These are phyloP conservation scores for Pichia sp. DNA, from an alignment of 1,139 yeast genomes.

Conservation along the genomic window DNA sequence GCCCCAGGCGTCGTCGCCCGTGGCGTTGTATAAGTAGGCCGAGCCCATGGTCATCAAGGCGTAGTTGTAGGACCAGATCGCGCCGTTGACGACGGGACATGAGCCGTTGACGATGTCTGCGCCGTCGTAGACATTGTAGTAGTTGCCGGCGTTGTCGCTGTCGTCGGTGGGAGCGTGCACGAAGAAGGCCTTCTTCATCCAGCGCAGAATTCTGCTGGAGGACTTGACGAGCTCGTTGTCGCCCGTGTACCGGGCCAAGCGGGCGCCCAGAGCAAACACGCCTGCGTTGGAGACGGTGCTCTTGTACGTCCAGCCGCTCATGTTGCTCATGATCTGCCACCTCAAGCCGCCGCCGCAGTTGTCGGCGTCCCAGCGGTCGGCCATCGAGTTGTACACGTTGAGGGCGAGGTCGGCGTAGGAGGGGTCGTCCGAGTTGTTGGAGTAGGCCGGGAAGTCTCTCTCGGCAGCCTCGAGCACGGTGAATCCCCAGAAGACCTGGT, in stretches of 20 bases:
- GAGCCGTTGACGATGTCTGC: conserved; percentile 50
- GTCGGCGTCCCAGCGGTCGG: conserved; percentile 74
- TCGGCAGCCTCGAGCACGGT: conserved; percentile 40
- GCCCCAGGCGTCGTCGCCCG: conserved; percentile 68
- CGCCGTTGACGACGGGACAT: conserved; percentile 56
- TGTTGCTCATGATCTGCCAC: conserved; percentile 96
- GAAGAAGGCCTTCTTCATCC: conserved; percentile 57
- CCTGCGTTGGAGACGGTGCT: conserved; percentile 89
- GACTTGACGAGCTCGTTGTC: conserved; percentile 59
- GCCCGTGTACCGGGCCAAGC: conserved; percentile 79
- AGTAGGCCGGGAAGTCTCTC: conserved; percentile 75
- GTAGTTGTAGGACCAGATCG: conserved; percentile 89
- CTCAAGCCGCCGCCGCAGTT: conserved; percentile 84
- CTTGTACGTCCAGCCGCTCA: conserved; percentile 88
- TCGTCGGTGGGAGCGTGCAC: no score
- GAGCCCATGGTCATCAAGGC: conserved; percentile 77
- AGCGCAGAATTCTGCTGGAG: conserved; percentile 75
- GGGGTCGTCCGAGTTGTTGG: conserved; percentile 38
- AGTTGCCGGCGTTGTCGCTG: conserved; percentile 15
- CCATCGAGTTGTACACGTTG: conserved; percentile 87
- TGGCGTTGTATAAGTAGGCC: conserved; percentile 74
- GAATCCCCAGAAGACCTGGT: conserved; percentile 30
- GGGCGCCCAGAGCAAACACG: conserved; percentile 80
- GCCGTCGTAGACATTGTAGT: conserved; percentile 73
- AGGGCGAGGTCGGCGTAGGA: conserved; percentile 75